Conservation (phyloP, 768 basidiomycete species). For the Phallus indusiatus region DNA sequence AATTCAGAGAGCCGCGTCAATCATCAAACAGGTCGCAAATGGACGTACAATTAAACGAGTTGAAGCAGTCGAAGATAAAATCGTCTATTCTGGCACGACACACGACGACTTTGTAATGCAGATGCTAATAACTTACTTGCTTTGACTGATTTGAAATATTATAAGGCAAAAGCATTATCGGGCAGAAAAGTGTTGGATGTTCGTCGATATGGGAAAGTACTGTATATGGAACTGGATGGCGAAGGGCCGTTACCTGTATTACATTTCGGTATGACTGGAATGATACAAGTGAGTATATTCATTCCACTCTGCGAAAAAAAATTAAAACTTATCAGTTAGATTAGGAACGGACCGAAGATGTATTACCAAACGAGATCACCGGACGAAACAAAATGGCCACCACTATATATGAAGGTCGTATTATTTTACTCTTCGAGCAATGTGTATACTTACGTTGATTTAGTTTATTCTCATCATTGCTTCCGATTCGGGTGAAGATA, state of each 20-base stretch:
- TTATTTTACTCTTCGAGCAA: neutral
- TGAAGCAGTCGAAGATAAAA: slow-evolving; percentile 47
- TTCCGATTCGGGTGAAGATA: slow-evolving; percentile 20
- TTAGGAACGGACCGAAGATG: slow-evolving; percentile 38
- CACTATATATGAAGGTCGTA: slow-evolving; percentile 52
- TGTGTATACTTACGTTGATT: neutral
- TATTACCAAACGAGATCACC: slow-evolving; percentile 41
- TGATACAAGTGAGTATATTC: slow-evolving; percentile 43
- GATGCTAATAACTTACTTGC: slow-evolving; percentile 17
- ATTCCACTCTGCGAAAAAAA: slow-evolving; percentile 6
- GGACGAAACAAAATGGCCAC: slow-evolving; percentile 48
- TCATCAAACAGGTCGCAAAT: slow-evolving; percentile 41
- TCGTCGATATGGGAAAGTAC: slow-evolving; percentile 55
- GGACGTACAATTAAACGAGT: slow-evolving; percentile 48
- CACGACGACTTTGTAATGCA: slow-evolving; percentile 49
- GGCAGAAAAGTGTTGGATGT: slow-evolving; percentile 39
- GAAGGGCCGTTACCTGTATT: slow-evolving; percentile 54
- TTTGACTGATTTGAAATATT: slow-evolving; percentile 7
- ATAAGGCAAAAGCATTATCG: slow-evolving; percentile 44
- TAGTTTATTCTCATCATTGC: slow-evolving; percentile 53
- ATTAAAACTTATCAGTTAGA: slow-evolving; percentile 22
- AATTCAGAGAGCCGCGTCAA: slow-evolving; percentile 56
- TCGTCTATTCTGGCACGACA: slow-evolving; percentile 52
- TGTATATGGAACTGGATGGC: slow-evolving; percentile 57
- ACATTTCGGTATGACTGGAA: slow-evolving; percentile 86